Conservation (phyloP, 257 asterid genomes). For the Craterostigma plantagineum region DNA sequence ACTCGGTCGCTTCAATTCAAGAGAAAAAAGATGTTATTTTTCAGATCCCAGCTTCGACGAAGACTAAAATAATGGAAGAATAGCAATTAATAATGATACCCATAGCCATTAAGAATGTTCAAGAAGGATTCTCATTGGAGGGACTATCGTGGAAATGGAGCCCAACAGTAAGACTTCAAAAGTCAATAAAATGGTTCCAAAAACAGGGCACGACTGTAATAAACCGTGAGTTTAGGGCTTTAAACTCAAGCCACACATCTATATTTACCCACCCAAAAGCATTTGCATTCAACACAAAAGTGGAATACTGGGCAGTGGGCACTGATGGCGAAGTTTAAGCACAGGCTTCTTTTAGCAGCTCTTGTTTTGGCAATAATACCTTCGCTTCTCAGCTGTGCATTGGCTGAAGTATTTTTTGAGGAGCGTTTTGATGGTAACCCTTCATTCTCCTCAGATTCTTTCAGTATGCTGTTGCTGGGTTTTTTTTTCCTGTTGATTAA, state of each 20-base stretch:
- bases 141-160: constrained; percentile 18
- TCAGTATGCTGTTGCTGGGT: background rate
- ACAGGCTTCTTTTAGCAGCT: constrained; percentile 1
- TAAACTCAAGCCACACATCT: constrained; percentile 1
- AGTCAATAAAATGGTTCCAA: constrained; percentile 6
- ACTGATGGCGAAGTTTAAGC: constrained; percentile 7
- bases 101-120: too few species aligned
- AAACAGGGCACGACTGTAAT: constrained; percentile 17
- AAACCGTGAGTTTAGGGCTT: constrained; percentile 10
- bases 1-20: too few species aligned
- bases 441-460: background rate
- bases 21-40: too few species aligned
- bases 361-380: constrained; percentile 7
- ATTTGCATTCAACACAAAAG: background rate
- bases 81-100: too few species aligned
- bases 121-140: constrained; percentile 22
- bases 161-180: constrained; percentile 20
- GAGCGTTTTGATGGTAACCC: constrained; percentile 83
- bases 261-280: constrained; percentile 10
- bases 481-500: too few species aligned
- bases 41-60: too few species aligned
- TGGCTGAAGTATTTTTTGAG: constrained; percentile 65
- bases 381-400: constrained; percentile 20
- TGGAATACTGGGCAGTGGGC: constrained; percentile 23
- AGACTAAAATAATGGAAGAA: too few species aligned